phyloP scores from a whole-genome alignment of 345 rosid species.

The Aethionema arabicum region DNA sequence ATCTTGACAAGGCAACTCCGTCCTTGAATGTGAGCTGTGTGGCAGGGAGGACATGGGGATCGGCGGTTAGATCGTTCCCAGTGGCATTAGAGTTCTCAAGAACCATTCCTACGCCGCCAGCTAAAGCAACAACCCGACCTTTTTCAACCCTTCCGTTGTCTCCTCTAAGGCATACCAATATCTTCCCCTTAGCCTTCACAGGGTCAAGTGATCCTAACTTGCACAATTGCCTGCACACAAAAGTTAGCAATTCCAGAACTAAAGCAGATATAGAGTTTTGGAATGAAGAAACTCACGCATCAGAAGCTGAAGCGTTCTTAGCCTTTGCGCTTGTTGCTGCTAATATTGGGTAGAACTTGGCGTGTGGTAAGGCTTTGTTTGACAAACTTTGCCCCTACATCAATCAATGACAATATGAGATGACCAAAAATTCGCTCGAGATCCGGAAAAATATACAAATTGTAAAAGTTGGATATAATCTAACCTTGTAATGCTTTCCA shows the following conservation, averaged over 20 bases:
- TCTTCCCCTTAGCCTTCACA: constrained; percentile 58
- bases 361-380: constrained; percentile 38
- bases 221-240: constrained; percentile 53
- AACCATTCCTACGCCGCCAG: constrained; percentile 81
- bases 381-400: constrained; percentile 84
- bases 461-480: background rate
- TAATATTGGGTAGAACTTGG: constrained; percentile 55
- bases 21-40: constrained; percentile 54
- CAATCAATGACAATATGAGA: constrained; percentile 9
- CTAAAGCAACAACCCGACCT: constrained; percentile 55
- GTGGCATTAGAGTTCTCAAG: constrained; percentile 46
- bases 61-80: constrained; percentile 53
- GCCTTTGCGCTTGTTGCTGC: constrained; percentile 54
- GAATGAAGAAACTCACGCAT: constrained; percentile 56
- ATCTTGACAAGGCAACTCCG: constrained; percentile 47
- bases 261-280: background rate
- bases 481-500: constrained; percentile 58
- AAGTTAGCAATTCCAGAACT: background rate
- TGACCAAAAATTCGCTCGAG: background rate
- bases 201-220: constrained; percentile 61
- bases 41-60: constrained; percentile 74
- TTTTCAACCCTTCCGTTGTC: constrained; percentile 52
- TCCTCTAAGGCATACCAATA: constrained; percentile 72
- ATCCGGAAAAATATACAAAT: background rate
- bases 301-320: constrained; percentile 43